Base-by-base conservation (phyloP, 1,284 basidiomycete genomes). In the Porodaedalea pini region DNA sequence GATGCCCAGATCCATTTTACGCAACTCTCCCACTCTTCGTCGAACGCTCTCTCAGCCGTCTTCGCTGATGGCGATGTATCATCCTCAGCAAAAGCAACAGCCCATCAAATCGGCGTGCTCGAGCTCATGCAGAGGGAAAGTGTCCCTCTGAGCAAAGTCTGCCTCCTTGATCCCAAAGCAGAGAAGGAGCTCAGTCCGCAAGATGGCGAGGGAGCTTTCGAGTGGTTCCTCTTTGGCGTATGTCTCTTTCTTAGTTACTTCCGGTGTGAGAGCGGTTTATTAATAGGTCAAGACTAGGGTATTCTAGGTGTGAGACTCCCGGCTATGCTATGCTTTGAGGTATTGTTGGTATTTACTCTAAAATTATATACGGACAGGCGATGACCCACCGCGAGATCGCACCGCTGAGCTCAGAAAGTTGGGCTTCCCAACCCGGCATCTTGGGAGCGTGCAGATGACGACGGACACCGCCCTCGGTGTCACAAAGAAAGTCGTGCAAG, bases 381-480 rank as follows among this genome's bases (percentile, higher is more conserved):
- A 96, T 65, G 92, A 96, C 69, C 93, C 94, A 1, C 94, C 93
- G 0, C 78, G 92, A 47, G 93, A 96, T 65, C 76, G 90, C 45
- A 99, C 96, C 0, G 82, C 85, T 2, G 92, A 96, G 68, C 81
- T 99, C 41, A 85, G 97, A 27, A 79, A 79, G 13, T 74, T 94
- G 15, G 94, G 94, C 0, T 98, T 97, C 69, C 91, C 92, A 0
- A 82, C 80, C 2, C 80, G 94, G 25, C 90, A 90, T 70, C 77
- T 97, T 3, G 92, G 92, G 0, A 76, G 82, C 1, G 77, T 94
- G 1, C 97, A 99, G 71, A 99, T 99, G 96, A 98, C 96, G 25
- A 99, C 96, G 0, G 96, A 99, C 70, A 98, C 96, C 0, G 96
- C 96, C 0, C 77, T 98, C 0, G 93, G 90, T 6, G 95, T 98